Conservation (phyloP, 2,329 filamentous ascomycete genomes). For the Trichoderma brevicompactum region DNA sequence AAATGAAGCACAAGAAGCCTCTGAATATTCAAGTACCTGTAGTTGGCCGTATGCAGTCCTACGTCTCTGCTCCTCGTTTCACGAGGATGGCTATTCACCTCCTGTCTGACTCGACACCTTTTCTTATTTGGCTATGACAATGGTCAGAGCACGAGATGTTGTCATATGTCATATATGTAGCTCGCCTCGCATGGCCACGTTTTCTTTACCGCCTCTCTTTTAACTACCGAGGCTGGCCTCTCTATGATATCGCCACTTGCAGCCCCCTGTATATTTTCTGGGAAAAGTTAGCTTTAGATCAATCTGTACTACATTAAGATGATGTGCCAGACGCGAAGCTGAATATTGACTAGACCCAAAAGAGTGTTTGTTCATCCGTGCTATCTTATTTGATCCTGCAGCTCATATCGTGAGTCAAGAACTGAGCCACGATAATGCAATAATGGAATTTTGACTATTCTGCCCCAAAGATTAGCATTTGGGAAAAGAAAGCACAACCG, state of each 20-base stretch:
- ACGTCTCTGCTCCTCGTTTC: not conserved
- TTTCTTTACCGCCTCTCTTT: not conserved
- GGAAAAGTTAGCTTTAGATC: not conserved
- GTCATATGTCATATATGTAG: slow-evolving; percentile 11
- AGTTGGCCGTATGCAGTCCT: not conserved
- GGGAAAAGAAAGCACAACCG: not conserved
- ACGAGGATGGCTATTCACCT: not conserved
- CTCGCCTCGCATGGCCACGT: not conserved
- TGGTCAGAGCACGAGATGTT: not conserved
- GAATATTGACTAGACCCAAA: not conserved
- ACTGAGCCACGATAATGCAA: not conserved
- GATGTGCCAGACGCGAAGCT: too few relatives aligned
- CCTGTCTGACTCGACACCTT: not conserved
- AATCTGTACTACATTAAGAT: too few relatives aligned
- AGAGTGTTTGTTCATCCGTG: not conserved
- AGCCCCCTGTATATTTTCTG: too few relatives aligned
- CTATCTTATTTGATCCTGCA: not conserved
- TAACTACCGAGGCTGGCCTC: not conserved
- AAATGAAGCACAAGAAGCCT: not conserved
- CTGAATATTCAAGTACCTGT: not conserved
- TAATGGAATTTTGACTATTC: not conserved
- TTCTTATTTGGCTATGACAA: not conserved
- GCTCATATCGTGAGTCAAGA: not conserved
- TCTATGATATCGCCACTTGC: not conserved
- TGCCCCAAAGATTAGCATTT: not conserved